Conservation (phyloP, 768 basidiomycete genomes). For the Royoungia palumana region DNA sequence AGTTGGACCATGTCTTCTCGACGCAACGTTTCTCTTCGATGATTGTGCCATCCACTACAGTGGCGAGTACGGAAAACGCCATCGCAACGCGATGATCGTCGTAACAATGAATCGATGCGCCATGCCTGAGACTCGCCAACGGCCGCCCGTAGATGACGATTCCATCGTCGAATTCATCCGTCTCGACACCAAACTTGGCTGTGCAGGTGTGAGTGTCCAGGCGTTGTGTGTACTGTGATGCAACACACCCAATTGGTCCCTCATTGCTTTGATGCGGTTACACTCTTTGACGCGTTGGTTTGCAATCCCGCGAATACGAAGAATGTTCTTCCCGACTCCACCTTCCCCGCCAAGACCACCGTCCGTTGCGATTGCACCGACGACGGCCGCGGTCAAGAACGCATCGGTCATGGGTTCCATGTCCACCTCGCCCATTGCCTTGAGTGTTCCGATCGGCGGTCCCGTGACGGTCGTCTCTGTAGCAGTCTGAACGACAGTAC, state of each 20-base stretch:
- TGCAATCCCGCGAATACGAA: conserved; percentile 90
- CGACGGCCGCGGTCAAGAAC: conserved; percentile 90
- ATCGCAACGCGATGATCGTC: conserved; percentile 99
- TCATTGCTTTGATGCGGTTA: conserved; percentile 95
- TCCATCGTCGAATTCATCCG: conserved; percentile 89
- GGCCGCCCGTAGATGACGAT: conserved; percentile 85
- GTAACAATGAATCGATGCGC: conserved; percentile 90
- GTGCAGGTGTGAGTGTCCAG: neutral
- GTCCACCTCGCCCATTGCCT: conserved; percentile 60
- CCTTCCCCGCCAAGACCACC: conserved; percentile 43
- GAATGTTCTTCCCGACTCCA: conserved; percentile 39
- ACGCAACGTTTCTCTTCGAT: conserved; percentile 97
- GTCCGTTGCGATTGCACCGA: conserved; percentile 78
- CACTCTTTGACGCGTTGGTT: conserved; percentile 99
- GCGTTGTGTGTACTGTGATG: too few species aligned
- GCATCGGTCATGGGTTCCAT: conserved; percentile 99
- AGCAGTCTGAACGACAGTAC: conserved; percentile 81
- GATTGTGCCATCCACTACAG: conserved; percentile 68
- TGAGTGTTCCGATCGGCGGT: conserved; percentile 81
- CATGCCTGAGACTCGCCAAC: conserved; percentile 54
- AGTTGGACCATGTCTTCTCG: conserved; percentile 99
- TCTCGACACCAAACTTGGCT: conserved; percentile 95
- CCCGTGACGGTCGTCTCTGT: conserved; percentile 91
- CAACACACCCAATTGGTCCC: conserved; percentile 80
- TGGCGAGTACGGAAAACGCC: conserved; percentile 90